Evolutionary conservation across 1,284 basidiomycete genomes (phyloP).

Genomic region (Pholiota adiposa): DNA sequence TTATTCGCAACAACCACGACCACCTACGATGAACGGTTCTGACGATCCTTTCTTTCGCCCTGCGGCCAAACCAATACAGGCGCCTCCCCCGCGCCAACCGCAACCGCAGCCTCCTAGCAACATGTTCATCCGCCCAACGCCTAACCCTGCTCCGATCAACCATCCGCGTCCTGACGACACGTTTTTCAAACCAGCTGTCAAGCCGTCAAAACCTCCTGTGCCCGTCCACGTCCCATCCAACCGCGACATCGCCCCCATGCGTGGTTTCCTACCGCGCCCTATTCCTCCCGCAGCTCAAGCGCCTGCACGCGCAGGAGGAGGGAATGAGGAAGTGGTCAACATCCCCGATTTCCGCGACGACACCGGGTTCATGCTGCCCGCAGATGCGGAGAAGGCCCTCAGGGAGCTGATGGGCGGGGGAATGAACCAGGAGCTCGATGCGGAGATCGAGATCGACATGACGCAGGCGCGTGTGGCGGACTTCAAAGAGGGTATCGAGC

Average conservation of each 20-base stretch:
- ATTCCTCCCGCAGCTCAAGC: conserved; percentile 7
- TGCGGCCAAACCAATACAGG: conserved; percentile 2
- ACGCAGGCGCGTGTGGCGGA: conserved; percentile 73
- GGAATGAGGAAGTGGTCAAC: conserved; percentile 29
- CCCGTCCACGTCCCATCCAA: conserved; percentile 31
- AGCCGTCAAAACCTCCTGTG: conserved; percentile 15
- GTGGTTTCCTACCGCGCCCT: conserved; percentile 8
- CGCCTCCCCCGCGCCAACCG: no score
- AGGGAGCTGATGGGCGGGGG: conserved; percentile 60
- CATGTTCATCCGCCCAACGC: no score
- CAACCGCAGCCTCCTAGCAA: no score
- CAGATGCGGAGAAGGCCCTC: conserved; percentile 66
- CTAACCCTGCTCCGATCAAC: background rate
- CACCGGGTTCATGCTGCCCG: conserved; percentile 32
- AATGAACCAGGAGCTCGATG: conserved; percentile 51
- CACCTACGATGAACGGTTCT: background rate
- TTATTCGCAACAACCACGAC: conserved; percentile 1
- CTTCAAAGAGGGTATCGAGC: conserved; percentile 67
- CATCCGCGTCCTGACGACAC: conserved; percentile 4
- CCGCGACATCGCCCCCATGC: conserved; percentile 18
- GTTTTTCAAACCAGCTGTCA: background rate
- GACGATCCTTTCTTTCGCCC: background rate
- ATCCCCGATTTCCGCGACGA: conserved; percentile 31
- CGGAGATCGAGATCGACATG: conserved; percentile 60
- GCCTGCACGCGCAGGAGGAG: background rate